Evolutionary conservation across 345 rosid species (phyloP), one percentile per base, ranked within the genome.

Genomic region (Gossypium anomalum): DNA sequence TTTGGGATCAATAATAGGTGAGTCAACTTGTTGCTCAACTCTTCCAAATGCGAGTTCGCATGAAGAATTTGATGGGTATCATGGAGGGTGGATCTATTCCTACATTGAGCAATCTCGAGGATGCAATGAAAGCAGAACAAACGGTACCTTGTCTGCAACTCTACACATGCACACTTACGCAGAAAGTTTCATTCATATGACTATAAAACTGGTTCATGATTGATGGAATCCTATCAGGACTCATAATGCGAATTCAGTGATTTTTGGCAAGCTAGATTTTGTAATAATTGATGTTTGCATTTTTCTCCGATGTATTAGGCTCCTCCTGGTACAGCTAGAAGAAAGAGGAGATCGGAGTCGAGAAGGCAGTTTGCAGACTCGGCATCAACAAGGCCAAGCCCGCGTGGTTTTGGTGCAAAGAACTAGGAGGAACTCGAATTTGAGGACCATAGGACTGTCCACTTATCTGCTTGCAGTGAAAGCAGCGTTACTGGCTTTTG

Each of bases 1-100:
- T 73, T 19, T 76, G 59, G 61, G 68, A 58, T 72, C 58, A 48
- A 78, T 78, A 65, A 67, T 29, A 92, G 98, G 99, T 95, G 89
- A 91, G 96, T 70, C 90, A 86, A 88, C 91, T 95, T 73, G 94
- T 93, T 67, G 98, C 98, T 77, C 98, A 93, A 83, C 90, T 95
- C 53, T 95, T 93, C 81, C 97, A 93, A 87, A 95, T 95, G 97
- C 93, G 96, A 65, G 91, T 88, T 48, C 87, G 85, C 9, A 93
- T 95, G 99, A 95, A 93, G 96, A 95, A 95, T 76, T 83, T 95
- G 78, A 91, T 93, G 97, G 93, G 97, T 66, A 88, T 85, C 53
- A 89, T 93, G 98, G 92, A 90, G 78, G 97, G 97, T 48, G 97
- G 98, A 76, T 91, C 98, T n/a, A 80, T 93, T 71, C 99, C 99